A percentile compares a stretch with the other conserved stretches of the same genome.
Evolutionary conservation across 2,329 filamentous ascomycete species (phyloP).

Genomic region (Paracamarosporium sp.): DNA sequence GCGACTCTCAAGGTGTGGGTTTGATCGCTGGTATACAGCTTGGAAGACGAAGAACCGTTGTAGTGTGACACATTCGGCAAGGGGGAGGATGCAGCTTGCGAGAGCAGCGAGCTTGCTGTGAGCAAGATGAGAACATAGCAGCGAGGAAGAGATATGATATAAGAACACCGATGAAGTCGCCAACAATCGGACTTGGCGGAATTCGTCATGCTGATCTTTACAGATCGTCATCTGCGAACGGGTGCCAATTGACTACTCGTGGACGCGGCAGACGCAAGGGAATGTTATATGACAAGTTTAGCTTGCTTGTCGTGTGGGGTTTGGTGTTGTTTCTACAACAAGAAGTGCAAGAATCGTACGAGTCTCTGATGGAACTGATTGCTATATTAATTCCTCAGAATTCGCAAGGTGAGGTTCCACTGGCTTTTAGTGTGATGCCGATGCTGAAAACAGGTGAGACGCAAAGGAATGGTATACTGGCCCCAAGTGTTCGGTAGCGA

Average conservation of each 20-base stretch:
- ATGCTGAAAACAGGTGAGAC: slow-evolving; percentile 31
- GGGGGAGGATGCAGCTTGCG: slow-evolving; percentile 7
- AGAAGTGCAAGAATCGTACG: not conserved
- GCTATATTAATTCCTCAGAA: slow-evolving; percentile 4
- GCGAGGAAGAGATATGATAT: not conserved
- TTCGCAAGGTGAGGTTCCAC: slow-evolving; percentile 4
- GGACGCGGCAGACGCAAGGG: not conserved
- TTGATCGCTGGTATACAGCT: slow-evolving; percentile 21
- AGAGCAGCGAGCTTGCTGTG: not conserved
- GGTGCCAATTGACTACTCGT: not conserved
- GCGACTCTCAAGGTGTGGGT: slow-evolving; percentile 42
- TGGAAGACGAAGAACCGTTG: not conserved
- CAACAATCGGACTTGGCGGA: not conserved
- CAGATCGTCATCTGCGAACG: slow-evolving; percentile 5
- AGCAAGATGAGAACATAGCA: not conserved
- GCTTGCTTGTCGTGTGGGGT: not conserved
- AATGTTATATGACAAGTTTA: slow-evolving; percentile 1
- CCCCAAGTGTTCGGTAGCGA: slow-evolving; percentile 11
- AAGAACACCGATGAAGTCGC: not conserved
- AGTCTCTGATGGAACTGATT: slow-evolving; percentile 16
- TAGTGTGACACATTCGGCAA: slow-evolving; percentile 11
- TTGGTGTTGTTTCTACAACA: slow-evolving; percentile 13
- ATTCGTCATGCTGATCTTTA: not conserved
- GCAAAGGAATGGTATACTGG: slow-evolving; percentile 20
- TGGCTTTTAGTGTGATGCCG: slow-evolving; percentile 1